A percentile compares a stretch with the other conserved stretches of the same genome.
Conservation (phyloP, 106 monocot species). For the Cymbidium sinense region DNA sequence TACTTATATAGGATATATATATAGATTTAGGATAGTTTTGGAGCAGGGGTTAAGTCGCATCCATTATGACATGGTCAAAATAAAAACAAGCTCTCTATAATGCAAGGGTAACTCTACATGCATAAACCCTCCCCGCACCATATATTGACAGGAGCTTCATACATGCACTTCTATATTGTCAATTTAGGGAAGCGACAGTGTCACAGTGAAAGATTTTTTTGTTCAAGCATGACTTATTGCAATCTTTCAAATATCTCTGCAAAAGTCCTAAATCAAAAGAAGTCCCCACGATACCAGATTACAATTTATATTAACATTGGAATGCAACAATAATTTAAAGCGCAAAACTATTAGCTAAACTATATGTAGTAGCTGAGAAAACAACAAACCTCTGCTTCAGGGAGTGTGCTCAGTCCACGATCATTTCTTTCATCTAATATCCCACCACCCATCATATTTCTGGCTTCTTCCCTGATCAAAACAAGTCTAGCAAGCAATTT, state of each 20-base stretch:
- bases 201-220: neutral
- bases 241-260: neutral
- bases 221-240: neutral
- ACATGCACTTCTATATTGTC: too few relatives aligned
- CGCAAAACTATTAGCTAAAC: neutral
- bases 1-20: too few relatives aligned
- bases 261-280: neutral
- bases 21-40: too few relatives aligned
- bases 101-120: too few relatives aligned
- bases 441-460: constrained; percentile 96
- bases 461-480: constrained; percentile 87
- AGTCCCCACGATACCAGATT: neutral
- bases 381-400: constrained; percentile 76
- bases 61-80: too few relatives aligned
- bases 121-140: too few relatives aligned
- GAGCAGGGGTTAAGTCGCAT: too few relatives aligned
- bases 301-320: neutral
- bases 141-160: too few relatives aligned
- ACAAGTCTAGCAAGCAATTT: constrained; percentile 91
- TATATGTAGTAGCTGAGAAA: neutral
- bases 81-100: too few relatives aligned
- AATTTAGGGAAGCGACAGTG: too few relatives aligned
- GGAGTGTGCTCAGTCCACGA: constrained; percentile 81
- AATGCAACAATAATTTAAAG: neutral
- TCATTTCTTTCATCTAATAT: constrained; percentile 92